Evolutionary conservation across 345 rosid species (phyloP), one percentile per base, ranked within the genome.

Genomic region (Physaria fendleri): DNA sequence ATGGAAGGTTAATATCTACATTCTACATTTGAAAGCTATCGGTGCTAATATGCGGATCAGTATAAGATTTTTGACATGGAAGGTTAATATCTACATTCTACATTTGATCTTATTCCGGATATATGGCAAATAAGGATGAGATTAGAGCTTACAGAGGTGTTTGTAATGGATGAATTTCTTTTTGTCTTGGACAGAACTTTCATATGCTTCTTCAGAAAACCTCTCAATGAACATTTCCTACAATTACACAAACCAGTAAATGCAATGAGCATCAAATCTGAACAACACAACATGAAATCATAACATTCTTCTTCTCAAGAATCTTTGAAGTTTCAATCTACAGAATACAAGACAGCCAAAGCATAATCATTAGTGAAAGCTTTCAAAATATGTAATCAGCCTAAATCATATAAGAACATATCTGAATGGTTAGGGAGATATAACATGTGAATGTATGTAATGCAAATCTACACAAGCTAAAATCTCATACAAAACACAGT

Each of bases 191-290:
- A 82, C 74, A 1, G 75, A 71, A 47, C 67, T 74, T 24, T 66
- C 60, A 69, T 82, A 81, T 4, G 80, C 88, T 58, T 86, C 93
- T 76, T 79, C 87, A 30, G 81, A 66, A 58, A 84, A 85, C 39
- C 77, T 71, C 18, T 77, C 80, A 8, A 92, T 68, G 62, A 92
- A 88, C 73, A 72, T 77, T 67, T 82, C 97, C 98, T 92, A 76
- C 69, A 74, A 30, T 56, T 21, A 45, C 29, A 57, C 59, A 62
- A 43, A 14, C 9, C 13, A 46, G 10, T 46, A 37, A 46, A 57
- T 12, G 14, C 24, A 11, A 13, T 18, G n/a, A 37, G n/a, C 13
- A 29, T 32, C 22, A 3, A 17, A 4, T 43, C 17, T 12, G 8
- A 38, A 28, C 11, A 57, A 29, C 41, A 38, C 50, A 47, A 7